Evolutionary conservation across 768 basidiomycete species (phyloP).

Genomic region (Rickenella mellea): DNA sequence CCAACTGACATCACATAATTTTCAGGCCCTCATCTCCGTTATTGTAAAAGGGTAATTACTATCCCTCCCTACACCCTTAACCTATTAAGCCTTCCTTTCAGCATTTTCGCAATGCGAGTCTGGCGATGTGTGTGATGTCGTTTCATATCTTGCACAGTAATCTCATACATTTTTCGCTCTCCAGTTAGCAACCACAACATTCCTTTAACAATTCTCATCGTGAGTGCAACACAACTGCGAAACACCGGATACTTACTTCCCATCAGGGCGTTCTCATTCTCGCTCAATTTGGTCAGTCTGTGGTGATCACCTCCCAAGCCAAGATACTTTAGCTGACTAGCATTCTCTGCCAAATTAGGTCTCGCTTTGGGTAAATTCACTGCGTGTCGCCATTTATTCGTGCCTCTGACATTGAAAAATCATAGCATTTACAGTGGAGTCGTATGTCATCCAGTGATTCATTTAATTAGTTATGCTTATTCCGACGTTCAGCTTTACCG

Average conservation of each 20-base stretch:
- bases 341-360: conserved; percentile 14
- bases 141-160: conserved; percentile 1
- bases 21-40: conserved; percentile 42
- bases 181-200: conserved; percentile 48
- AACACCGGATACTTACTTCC: background rate
- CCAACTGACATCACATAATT: conserved; percentile 8
- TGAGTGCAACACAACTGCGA: conserved; percentile 18
- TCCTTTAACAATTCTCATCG: conserved; percentile 34
- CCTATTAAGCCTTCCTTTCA: conserved; percentile 15
- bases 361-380: conserved; percentile 29
- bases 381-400: background rate
- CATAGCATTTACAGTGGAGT: background rate
- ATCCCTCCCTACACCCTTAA: background rate
- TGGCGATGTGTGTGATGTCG: conserved; percentile 44
- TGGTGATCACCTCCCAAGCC: background rate
- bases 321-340: background rate
- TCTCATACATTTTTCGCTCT: conserved; percentile 1
- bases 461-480: background rate
- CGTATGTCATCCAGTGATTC: background rate
- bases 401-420: no score
- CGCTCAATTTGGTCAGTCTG: conserved; percentile 38
- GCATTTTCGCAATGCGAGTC: conserved; percentile 49
- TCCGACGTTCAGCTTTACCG: conserved; percentile 22
- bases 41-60: conserved; percentile 45
- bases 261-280: conserved; percentile 35